Conservation (phyloP, 2,329 filamentous ascomycete genomes). For the Leptographium lundbergii region DNA sequence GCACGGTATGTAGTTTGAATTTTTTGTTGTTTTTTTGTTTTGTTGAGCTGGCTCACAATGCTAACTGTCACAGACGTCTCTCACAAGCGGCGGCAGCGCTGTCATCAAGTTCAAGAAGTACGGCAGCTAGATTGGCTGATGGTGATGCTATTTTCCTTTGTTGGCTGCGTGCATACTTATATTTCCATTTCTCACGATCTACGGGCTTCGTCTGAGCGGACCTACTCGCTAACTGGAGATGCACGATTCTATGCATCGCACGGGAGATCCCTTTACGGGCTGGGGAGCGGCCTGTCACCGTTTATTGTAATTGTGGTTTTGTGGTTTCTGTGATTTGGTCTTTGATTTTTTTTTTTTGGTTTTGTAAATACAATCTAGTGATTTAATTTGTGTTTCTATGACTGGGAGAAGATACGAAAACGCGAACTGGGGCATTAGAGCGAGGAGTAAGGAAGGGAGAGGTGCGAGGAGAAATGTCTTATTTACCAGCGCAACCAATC, state of each 20-base stretch:
- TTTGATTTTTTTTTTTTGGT: neutral
- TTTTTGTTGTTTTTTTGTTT: neutral
- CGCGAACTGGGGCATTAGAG: neutral
- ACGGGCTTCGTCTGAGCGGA: neutral
- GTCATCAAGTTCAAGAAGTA: slow-evolving; percentile 7
- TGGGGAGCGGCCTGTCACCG: neutral
- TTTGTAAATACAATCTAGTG: slow-evolving; percentile 1
- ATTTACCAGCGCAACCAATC: neutral
- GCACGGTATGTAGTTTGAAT: slow-evolving; percentile 57
- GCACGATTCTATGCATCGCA: neutral
- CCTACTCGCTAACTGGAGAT: neutral
- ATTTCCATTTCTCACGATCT: slow-evolving; percentile 1
- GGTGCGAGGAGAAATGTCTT: neutral
- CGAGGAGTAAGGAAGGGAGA: neutral
- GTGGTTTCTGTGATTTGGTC: neutral
- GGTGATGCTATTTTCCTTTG: neutral
- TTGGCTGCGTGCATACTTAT: neutral
- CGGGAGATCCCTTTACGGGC: neutral
- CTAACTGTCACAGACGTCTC: slow-evolving; percentile 6
- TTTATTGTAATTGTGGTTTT: neutral
- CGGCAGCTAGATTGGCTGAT: slow-evolving; percentile 3
- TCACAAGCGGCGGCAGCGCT: slow-evolving; percentile 5
- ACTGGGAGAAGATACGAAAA: neutral
- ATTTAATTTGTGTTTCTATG: neutral
- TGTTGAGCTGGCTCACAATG: no score